Percentiles rank a stretch among this genome's conserved stretches.
These are phyloP conservation scores for Yarrowia deformans DNA, from an alignment of 805 yeast genomes.

Conservation along the genomic window DNA sequence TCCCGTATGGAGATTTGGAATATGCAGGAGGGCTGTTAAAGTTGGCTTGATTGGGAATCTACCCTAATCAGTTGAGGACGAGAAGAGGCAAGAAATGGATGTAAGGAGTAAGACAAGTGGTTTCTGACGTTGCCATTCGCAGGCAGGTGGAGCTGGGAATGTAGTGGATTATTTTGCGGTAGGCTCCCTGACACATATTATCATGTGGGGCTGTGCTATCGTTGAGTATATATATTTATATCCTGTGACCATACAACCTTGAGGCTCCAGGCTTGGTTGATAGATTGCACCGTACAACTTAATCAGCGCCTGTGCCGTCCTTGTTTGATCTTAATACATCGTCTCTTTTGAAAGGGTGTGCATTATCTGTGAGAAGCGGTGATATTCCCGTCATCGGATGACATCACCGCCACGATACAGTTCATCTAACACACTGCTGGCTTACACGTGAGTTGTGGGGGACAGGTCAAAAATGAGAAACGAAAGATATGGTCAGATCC, in stretches of 20 bases:
- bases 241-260: neutral
- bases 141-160: neutral
- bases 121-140: neutral
- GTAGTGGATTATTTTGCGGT: neutral
- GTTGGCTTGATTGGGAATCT: slow-evolving; percentile 28
- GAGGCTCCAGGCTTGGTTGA: neutral
- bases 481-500: too few relatives aligned
- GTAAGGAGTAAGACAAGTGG: slow-evolving; percentile 5
- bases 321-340: neutral
- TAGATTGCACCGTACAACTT: neutral
- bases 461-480: too few relatives aligned
- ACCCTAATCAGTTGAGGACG: slow-evolving; percentile 4
- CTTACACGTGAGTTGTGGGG: neutral
- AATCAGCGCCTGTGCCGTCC: neutral
- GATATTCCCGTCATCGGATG: neutral
- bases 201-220: slow-evolving; percentile 4
- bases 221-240: neutral
- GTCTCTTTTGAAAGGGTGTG: neutral
- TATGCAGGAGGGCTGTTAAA: slow-evolving; percentile 28
- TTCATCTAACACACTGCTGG: neutral
- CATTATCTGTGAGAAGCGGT: neutral
- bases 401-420: slow-evolving; percentile 3
- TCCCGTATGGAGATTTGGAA: slow-evolving; percentile 28
- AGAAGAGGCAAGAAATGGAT: slow-evolving; percentile 13
- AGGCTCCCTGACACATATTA: neutral